phyloP scores from a whole-genome alignment of 2,329 filamentous ascomycete species.

The Fusarium succisae region DNA sequence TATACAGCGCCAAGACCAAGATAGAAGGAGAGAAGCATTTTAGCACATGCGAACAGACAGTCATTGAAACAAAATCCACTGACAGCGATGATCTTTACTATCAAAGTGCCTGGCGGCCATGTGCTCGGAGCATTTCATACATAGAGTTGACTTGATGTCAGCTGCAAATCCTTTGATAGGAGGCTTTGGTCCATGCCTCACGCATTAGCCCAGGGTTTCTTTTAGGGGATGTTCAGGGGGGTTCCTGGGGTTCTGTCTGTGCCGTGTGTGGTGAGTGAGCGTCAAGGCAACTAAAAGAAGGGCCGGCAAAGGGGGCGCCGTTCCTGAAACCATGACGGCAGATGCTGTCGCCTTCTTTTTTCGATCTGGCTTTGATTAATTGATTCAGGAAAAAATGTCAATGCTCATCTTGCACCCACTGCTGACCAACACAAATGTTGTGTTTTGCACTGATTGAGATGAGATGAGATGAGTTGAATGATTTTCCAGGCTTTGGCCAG shows the following conservation, averaged over 20 bases:
- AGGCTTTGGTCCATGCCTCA: neutral
- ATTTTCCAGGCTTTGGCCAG: neutral
- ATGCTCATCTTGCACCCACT: neutral
- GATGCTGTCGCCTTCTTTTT: neutral
- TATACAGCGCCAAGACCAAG: constrained; percentile 11
- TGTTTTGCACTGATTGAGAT: neutral
- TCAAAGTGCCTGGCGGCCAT: constrained; percentile 2
- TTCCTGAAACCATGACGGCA: constrained; percentile 17
- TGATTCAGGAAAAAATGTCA: neutral
- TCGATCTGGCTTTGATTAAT: constrained; percentile 3
- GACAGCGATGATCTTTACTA: constrained; percentile 18
- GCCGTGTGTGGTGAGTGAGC: neutral
- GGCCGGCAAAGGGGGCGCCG: constrained; percentile 13
- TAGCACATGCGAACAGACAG: neutral
- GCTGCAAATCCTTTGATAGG: neutral
- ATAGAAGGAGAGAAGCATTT: neutral
- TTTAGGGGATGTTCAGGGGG: constrained; percentile 4
- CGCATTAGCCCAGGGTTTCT: neutral
- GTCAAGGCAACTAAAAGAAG: neutral
- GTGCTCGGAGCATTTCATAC: constrained; percentile 9
- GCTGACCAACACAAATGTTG: neutral
- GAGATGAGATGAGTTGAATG: neutral
- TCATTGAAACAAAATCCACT: constrained; percentile 5
- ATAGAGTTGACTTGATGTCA: neutral
- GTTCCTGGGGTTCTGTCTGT: neutral